Evolutionary conservation across 495 filamentous ascomycete species (phyloP).

Genomic region (Aspergillus affinis): DNA sequence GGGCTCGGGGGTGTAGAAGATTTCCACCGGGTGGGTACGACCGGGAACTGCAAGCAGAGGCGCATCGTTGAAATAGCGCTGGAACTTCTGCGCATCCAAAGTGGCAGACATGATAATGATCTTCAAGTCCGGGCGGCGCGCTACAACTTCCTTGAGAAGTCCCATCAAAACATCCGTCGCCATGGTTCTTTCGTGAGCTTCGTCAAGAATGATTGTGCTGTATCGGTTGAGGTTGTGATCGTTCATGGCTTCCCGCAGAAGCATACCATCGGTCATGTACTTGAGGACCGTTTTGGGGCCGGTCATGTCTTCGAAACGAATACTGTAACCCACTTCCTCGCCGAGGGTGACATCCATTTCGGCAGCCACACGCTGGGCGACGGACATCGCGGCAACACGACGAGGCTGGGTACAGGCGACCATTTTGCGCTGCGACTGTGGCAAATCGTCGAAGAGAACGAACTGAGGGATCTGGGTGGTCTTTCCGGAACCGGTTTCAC

Average conservation of each 20-base stretch:
- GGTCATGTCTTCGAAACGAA: conserved; percentile 97
- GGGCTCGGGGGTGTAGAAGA: conserved; percentile 96
- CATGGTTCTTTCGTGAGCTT: conserved; percentile 94
- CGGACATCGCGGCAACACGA: conserved; percentile 98
- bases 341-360: conserved; percentile 95
- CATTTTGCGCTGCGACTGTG: conserved; percentile 78
- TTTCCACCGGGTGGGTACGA: conserved; percentile 93
- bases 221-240: conserved; percentile 89
- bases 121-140: conserved; percentile 81
- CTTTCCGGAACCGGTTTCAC: conserved; percentile 98
- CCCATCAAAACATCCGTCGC: conserved; percentile 97
- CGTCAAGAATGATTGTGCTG: conserved; percentile 97
- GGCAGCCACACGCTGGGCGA: conserved; percentile 95
- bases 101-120: conserved; percentile 99
- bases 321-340: conserved; percentile 97
- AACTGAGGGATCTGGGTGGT: conserved; percentile 99
- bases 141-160: conserved; percentile 80
- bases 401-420: conserved; percentile 98
- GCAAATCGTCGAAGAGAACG: conserved; percentile 94
- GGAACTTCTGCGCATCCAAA: conserved; percentile 95
- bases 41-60: conserved; percentile 93
- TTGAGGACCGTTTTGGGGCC: conserved; percentile 88
- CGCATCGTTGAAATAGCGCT: conserved; percentile 94
- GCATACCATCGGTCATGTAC: conserved; percentile 99
- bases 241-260: conserved; percentile 96